Conservation (phyloP, 768 basidiomycete genomes). For the Coprinopsis strossmayeri region DNA sequence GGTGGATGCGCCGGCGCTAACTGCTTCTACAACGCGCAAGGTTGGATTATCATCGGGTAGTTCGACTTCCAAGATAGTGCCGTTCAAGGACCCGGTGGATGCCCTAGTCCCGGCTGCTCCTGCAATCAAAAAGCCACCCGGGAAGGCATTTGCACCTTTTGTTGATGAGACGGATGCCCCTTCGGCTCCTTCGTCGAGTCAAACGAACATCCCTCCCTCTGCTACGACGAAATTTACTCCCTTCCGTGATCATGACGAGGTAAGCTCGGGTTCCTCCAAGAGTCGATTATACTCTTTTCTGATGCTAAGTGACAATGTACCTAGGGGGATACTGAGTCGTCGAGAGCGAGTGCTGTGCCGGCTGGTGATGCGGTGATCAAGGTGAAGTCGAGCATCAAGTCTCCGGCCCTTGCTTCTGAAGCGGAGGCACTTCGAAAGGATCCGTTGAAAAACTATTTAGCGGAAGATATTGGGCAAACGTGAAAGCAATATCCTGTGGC, state of each 20-base stretch:
- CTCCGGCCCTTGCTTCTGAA: constrained; percentile 45
- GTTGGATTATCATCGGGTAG: constrained; percentile 19
- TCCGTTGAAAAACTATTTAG: constrained; percentile 68
- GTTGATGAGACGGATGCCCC: constrained; percentile 23
- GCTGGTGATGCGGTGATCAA: constrained; percentile 39
- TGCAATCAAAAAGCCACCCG: constrained; percentile 15
- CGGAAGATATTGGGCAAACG: neutral
- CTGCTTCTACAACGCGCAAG: no score
- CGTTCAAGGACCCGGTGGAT: constrained; percentile 59
- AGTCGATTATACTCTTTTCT: no score
- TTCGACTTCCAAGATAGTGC: constrained; percentile 48
- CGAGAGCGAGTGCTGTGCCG: constrained; percentile 24
- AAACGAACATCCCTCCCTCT: constrained; percentile 23
- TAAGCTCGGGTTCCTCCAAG: no score
- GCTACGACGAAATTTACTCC: constrained; percentile 59
- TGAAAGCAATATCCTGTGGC: no score
- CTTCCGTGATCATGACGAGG: constrained; percentile 73
- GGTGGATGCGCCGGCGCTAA: no score
- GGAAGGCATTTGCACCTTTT: constrained; percentile 30
- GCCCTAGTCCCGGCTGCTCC: constrained; percentile 28
- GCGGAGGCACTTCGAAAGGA: constrained; percentile 75
- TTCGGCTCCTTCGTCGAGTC: constrained; percentile 8
- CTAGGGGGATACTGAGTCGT: constrained; percentile 12
- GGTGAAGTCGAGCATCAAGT: constrained; percentile 37
- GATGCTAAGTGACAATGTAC: neutral